These are phyloP conservation scores for Durio zibethinus DNA, from an alignment of 345 rosid species.

Conservation along the genomic window DNA sequence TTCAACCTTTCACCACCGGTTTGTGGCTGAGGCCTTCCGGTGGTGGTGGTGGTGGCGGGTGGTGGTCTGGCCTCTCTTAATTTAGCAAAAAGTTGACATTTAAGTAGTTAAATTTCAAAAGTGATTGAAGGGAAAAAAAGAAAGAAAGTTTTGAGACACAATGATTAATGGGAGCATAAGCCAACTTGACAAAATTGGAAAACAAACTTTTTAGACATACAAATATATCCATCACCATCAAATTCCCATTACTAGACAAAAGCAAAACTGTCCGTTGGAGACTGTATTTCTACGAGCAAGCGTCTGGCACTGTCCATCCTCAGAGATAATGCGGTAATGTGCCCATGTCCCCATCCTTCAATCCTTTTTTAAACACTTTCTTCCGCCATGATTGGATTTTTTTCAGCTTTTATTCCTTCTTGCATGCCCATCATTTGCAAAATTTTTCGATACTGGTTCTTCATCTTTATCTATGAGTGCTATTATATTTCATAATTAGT, in stretches of 20 bases:
- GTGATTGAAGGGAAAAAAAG: no score
- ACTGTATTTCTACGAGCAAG: not conserved
- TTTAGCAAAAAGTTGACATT: no score
- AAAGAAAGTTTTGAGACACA: no score
- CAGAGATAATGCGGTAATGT: not conserved
- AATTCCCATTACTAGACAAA: not conserved
- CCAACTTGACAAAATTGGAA: not conserved
- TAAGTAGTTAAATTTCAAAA: no score
- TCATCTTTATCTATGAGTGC: not conserved
- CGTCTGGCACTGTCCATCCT: not conserved
- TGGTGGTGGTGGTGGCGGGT: slow-evolving; percentile 30
- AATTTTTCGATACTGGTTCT: not conserved
- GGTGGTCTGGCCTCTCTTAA: no score
- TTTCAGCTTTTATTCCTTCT: not conserved
- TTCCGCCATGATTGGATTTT: not conserved
- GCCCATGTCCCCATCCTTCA: not conserved
- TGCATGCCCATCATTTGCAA: not conserved
- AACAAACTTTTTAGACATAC: not conserved
- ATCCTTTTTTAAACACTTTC: not conserved
- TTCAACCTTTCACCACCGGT: slow-evolving; percentile 36
- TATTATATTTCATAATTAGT: not conserved
- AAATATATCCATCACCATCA: not conserved
- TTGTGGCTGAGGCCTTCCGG: slow-evolving; percentile 40
- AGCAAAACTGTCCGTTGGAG: not conserved
- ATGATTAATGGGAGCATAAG: not conserved